Evolutionary conservation across 2,329 filamentous ascomycete genomes (phyloP), one percentile per base, ranked within the genome.

Genomic region (Iodosphaeria phyllophila): DNA sequence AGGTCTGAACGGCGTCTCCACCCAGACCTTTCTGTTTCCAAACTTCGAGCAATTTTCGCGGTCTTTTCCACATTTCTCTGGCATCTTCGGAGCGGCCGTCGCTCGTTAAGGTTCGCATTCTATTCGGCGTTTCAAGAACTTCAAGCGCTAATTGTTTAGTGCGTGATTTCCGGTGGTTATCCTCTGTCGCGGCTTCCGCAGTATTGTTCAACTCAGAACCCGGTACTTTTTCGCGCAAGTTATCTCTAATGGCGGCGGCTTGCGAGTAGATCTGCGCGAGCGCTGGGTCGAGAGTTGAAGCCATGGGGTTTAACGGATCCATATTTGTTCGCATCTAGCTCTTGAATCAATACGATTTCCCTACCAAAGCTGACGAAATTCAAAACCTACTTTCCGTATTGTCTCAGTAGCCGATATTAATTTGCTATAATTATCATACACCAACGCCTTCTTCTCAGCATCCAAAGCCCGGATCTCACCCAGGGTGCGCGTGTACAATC

Each of bases 391-490:
- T 53, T 79, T 82, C 24, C 78, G 67, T 41, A 98, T 98, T 3
- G 86, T 95, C 49, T 92, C 86, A 8, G 91, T 93, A 1, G 89
- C 89, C n/a, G 75, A 69, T 36, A 98, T 93, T 36, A 98, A 54
- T 52, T 95, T 95, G 37, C 77, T 89, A 50, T 95, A 98, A 46
- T 98, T 98, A 47, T 98, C 86, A 48, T 98, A 98, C 4, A 98
- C 89, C 32, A 98, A 54, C 2, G 86, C 84, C 53, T 98, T 98
- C 49, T 89, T 77, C 60, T 98, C 89, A 13, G 86, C 86, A 42
- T 95, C 89, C 11, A 98, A 60, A 3, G 80, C 84, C 18, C 83
- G 58, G 23, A 92, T 86, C 52, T 95, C 86, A 35, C 70, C 64
- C 36, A 86, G 51, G 7, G 86, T 58, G 13, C 67, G 62, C 23